Percentiles rank a stretch among this genome's conserved stretches.
phyloP scores from a whole-genome alignment of 495 filamentous ascomycete genomes.

The Penicilliopsis zonata region DNA sequence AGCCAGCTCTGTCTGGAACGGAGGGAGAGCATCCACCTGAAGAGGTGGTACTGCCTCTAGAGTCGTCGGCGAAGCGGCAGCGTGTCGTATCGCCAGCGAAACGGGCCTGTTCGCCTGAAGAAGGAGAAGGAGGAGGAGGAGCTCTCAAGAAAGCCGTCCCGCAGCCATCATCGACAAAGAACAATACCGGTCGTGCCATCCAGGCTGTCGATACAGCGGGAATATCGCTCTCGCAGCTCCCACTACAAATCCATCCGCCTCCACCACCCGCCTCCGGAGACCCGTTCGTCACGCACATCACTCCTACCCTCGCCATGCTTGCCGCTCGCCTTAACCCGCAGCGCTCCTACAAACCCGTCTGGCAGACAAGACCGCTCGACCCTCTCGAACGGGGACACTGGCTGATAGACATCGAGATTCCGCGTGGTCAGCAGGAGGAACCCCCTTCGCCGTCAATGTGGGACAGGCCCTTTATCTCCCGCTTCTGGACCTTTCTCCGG shows the following conservation, averaged over 20 bases:
- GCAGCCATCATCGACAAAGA: too few species aligned
- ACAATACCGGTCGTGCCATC: too few species aligned
- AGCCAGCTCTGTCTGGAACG: constrained; percentile 8
- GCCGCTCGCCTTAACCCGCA: constrained; percentile 35
- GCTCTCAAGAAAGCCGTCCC: too few species aligned
- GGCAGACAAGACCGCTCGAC: constrained; percentile 36
- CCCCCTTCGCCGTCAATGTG: constrained; percentile 5
- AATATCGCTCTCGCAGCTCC: constrained; percentile 6
- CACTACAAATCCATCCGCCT: constrained; percentile 31
- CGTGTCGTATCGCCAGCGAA: too few species aligned
- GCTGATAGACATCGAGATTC: constrained; percentile 35
- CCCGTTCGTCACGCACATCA: constrained; percentile 38
- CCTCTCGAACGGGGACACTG: constrained; percentile 59
- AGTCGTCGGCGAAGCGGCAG: too few species aligned
- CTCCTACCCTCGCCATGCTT: constrained; percentile 40
- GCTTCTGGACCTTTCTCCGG: constrained; percentile 50
- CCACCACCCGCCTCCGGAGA: constrained; percentile 27
- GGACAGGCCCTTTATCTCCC: constrained; percentile 16
- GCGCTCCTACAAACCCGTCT: constrained; percentile 38
- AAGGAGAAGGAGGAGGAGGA: too few species aligned
- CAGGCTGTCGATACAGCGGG: too few species aligned
- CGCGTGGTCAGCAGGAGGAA: background rate
- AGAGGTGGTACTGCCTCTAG: too few species aligned
- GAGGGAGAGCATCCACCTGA: too few species aligned
- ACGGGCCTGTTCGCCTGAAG: too few species aligned